Evolutionary conservation across 106 monocot species (phyloP).

Genomic region (Apostasia shenzhenica): DNA sequence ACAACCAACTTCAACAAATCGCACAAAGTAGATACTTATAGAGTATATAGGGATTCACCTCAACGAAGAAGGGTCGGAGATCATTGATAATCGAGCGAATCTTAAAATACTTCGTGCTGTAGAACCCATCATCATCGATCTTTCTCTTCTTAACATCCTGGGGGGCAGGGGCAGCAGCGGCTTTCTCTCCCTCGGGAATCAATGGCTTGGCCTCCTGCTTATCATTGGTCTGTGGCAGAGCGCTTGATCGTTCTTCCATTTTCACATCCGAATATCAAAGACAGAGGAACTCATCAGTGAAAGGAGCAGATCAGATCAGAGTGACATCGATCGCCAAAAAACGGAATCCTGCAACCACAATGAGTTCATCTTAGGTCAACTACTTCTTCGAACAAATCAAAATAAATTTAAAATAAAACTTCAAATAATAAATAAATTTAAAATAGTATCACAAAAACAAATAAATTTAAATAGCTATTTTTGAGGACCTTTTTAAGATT

Average conservation of each 20-base stretch:
- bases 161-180: neutral
- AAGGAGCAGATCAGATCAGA: no score
- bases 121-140: slow-evolving; percentile 9
- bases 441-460: no score
- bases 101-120: slow-evolving; percentile 23
- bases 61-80: slow-evolving; percentile 26
- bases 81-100: slow-evolving; percentile 27
- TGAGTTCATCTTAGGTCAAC: no score
- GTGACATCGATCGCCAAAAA: no score
- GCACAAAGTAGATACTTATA: neutral
- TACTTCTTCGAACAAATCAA: no score
- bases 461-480: no score
- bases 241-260: neutral
- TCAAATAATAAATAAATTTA: no score
- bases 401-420: no score
- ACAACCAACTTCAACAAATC: neutral
- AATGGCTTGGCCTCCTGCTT: neutral
- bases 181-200: neutral
- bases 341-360: no score
- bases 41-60: slow-evolving; percentile 7
- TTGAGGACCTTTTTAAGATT: no score
- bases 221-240: neutral
- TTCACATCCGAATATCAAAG: no score
- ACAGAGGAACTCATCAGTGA: no score
- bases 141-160: slow-evolving; percentile 23